These are phyloP conservation scores for Kodamaea hsintzibuensis DNA, from an alignment of 805 yeast genomes.

Conservation along the genomic window DNA sequence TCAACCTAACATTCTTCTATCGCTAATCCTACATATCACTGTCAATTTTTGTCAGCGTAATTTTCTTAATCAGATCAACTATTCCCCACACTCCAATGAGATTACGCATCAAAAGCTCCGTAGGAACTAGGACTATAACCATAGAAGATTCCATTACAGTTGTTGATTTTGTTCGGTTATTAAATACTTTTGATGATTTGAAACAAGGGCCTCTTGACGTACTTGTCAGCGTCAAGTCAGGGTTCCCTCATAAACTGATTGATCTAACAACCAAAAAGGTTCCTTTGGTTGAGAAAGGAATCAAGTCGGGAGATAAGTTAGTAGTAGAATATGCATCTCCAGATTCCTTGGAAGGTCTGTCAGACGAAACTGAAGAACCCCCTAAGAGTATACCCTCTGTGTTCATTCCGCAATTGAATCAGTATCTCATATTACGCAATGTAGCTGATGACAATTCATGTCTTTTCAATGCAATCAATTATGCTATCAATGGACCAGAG, in stretches of 20 bases:
- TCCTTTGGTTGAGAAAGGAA: slow-evolving; percentile 42
- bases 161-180: slow-evolving; percentile 4
- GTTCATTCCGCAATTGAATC: slow-evolving; percentile 20
- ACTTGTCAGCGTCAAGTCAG: slow-evolving; percentile 40
- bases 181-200: slow-evolving; percentile 13
- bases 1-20: too few species aligned
- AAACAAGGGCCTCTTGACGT: not conserved
- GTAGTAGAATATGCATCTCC: slow-evolving; percentile 30
- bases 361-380: slow-evolving; percentile 8
- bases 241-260: slow-evolving; percentile 62
- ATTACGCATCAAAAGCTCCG: slow-evolving; percentile 12
- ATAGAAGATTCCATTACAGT: slow-evolving; percentile 4
- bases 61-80: not conserved
- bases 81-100: slow-evolving; percentile 9
- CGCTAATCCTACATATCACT: too few species aligned
- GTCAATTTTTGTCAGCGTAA: not conserved
- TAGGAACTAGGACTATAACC: slow-evolving; percentile 2
- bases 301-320: slow-evolving; percentile 61
- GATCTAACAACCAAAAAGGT: slow-evolving; percentile 22
- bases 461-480: slow-evolving; percentile 64
- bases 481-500: slow-evolving; percentile 41
- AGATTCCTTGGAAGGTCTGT: not conserved
- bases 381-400: slow-evolving; percentile 24
- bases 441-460: slow-evolving; percentile 82
- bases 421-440: slow-evolving; percentile 49